Conservation (phyloP, 2,329 filamentous ascomycete species). For the Paracamarosporium sp. region DNA sequence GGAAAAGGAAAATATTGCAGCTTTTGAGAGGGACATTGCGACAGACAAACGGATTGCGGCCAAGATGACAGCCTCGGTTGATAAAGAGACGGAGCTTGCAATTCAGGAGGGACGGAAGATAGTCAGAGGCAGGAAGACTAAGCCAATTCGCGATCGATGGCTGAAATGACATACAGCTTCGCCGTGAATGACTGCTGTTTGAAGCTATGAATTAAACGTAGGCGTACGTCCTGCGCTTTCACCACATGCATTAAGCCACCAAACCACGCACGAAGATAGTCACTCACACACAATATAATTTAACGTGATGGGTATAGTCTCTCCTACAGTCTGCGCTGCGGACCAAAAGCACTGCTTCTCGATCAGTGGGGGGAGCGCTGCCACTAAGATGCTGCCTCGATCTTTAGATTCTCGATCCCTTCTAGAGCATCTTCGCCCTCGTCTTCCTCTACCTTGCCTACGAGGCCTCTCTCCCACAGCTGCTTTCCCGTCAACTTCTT, state of each 20-base stretch:
- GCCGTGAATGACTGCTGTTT: background rate
- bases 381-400: slow-evolving; percentile 53
- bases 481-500: slow-evolving; percentile 74
- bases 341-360: background rate
- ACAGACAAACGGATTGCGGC: slow-evolving; percentile 42
- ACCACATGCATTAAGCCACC: background rate
- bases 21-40: slow-evolving; percentile 25
- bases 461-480: slow-evolving; percentile 57
- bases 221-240: background rate
- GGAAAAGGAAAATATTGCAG: slow-evolving; percentile 17
- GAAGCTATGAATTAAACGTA: background rate
- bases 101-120: slow-evolving; percentile 46
- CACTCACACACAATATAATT: background rate
- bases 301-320: slow-evolving; percentile 29
- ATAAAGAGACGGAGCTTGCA: slow-evolving; percentile 55
- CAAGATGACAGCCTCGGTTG: slow-evolving; percentile 56
- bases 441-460: slow-evolving; percentile 72
- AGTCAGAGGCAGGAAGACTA: slow-evolving; percentile 32
- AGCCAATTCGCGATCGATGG: slow-evolving; percentile 22
- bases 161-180: slow-evolving; percentile 6
- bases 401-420: slow-evolving; percentile 44
- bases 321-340: background rate
- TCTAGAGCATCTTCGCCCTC: slow-evolving; percentile 65
- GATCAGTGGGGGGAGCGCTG: background rate
- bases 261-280: background rate